Percentiles rank a stretch among this genome's conserved stretches.
These are phyloP conservation scores for Cenococcum geophilum DNA, from an alignment of 495 filamentous ascomycete species.

Conservation along the genomic window DNA sequence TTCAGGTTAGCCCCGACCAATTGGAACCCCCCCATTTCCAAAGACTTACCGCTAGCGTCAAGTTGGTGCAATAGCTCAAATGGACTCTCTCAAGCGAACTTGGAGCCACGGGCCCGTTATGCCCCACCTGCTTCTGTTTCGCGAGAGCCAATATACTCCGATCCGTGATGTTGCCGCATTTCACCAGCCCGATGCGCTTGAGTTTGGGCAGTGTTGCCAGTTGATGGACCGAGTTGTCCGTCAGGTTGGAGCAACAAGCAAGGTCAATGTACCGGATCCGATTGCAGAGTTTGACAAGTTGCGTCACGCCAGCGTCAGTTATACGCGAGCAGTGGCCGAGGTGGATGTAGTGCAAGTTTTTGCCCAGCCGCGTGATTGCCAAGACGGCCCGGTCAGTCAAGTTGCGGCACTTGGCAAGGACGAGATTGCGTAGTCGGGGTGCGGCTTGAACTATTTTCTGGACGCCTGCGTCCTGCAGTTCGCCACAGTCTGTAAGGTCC, in stretches of 20 bases:
- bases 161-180: conserved; percentile 85
- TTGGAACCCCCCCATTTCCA: neutral
- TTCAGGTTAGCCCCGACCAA: conserved; percentile 8
- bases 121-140: conserved; percentile 44
- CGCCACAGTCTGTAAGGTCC: conserved; percentile 81
- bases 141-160: conserved; percentile 79
- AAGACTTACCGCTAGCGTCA: conserved; percentile 67
- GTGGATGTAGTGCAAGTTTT: conserved; percentile 94
- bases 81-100: conserved; percentile 85
- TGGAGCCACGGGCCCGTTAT: conserved; percentile 46
- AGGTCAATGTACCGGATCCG: conserved; percentile 96
- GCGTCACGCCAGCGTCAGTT: conserved; percentile 77
- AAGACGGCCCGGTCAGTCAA: conserved; percentile 86
- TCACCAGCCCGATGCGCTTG: conserved; percentile 89
- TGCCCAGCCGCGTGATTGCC: conserved; percentile 81
- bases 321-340: conserved; percentile 89
- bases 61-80: conserved; percentile 84
- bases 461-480: conserved; percentile 77
- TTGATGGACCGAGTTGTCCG: conserved; percentile 77
- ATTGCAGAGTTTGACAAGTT: conserved; percentile 78
- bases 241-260: conserved; percentile 87
- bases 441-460: conserved; percentile 79
- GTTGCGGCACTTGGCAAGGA: conserved; percentile 86
- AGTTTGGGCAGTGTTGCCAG: conserved; percentile 86
- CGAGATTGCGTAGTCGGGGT: conserved; percentile 83